Evolutionary conservation across 139 green algal genomes (phyloP), one percentile per base, ranked within the genome.

Genomic region (Chlamydomonas schloesseri): DNA sequence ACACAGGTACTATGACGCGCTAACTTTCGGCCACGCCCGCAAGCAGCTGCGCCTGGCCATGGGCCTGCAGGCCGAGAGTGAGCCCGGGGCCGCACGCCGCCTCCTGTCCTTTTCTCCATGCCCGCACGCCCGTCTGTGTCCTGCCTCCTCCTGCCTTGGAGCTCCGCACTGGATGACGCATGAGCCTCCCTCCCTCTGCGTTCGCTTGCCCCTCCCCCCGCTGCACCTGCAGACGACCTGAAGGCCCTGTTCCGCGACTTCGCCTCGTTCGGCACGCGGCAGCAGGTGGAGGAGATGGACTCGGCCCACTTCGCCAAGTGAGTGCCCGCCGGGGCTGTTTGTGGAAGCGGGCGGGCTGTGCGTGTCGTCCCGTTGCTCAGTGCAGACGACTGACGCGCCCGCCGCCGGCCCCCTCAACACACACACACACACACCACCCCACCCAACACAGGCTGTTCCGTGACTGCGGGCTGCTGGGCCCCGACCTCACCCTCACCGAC

Each of bases 11-110:
- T 94, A 90, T 46, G 81, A 87, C 1, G 86, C 83, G 15, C 75
- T 93, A 20, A 87, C 90, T 0, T 70, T 73, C 73, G 86, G 46
- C 75, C 67, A 79, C 23, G 89, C 92, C 0, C 78, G 90, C 10
- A 74, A 88, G 70, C 86, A 93, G 60, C 89, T 95, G 71, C 88
- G 88, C 2, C 71, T 87, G 4, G 71, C 72, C 37, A 73, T 95
- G 89, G 92, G 92, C 6, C 82, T 89, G 18, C 58, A 86, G 13
- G 88, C 57, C 28, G 90, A 94, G 53, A 88, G 92, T 95, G 88
- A 28, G 62, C n/a, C 5, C 10, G 42, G 42, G 42, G 42, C n/a
- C n/a, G n/a, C n/a, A n/a, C n/a, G n/a, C n/a, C n/a, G n/a, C n/a
- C n/a, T n/a, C n/a, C n/a, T n/a, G n/a, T n/a, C n/a, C n/a, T n/a